Evolutionary conservation across 1,284 basidiomycete species (phyloP).

Genomic region (Ustilago cynodontis): DNA sequence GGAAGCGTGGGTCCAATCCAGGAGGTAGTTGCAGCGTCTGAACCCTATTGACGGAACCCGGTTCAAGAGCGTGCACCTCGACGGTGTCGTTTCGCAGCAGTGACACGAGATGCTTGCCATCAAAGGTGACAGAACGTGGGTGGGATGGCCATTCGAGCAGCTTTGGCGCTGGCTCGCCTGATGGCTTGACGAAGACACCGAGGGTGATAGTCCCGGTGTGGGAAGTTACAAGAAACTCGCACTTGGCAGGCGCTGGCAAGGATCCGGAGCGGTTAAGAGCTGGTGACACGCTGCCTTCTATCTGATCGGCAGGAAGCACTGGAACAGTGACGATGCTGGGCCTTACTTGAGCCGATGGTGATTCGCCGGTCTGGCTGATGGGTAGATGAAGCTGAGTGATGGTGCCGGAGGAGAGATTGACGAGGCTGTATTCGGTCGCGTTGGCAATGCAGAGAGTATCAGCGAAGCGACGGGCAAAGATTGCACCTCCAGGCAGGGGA

Average conservation of each 20-base stretch:
- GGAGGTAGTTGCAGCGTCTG: constrained; percentile 51
- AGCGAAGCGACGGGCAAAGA: constrained; percentile 60
- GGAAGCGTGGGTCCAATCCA: constrained; percentile 57
- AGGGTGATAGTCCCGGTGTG: constrained; percentile 62
- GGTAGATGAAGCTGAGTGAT: constrained; percentile 63
- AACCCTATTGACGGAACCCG: constrained; percentile 41
- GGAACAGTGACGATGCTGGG: constrained; percentile 63
- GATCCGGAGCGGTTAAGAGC: constrained; percentile 10
- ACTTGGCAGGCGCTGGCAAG: constrained; percentile 12
- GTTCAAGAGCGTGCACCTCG: constrained; percentile 54
- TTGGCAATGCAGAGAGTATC: constrained; percentile 64
- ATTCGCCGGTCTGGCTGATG: constrained; percentile 63
- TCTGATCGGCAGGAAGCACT: background rate
- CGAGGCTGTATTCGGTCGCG: constrained; percentile 62
- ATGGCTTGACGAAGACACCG: constrained; percentile 63
- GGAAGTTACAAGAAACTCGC: constrained; percentile 66
- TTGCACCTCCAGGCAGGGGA: constrained; percentile 61
- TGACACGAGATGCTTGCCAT: constrained; percentile 53
- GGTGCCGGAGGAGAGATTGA: constrained; percentile 53
- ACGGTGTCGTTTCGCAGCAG: constrained; percentile 65
- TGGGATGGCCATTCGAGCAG: constrained; percentile 68
- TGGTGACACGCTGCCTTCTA: constrained; percentile 25
- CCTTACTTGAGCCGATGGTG: constrained; percentile 59
- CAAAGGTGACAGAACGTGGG: constrained; percentile 61
- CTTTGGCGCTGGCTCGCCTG: constrained; percentile 65